Evolutionary conservation across 257 asterid genomes (phyloP).

Genomic region (Solanum clarkiae): DNA sequence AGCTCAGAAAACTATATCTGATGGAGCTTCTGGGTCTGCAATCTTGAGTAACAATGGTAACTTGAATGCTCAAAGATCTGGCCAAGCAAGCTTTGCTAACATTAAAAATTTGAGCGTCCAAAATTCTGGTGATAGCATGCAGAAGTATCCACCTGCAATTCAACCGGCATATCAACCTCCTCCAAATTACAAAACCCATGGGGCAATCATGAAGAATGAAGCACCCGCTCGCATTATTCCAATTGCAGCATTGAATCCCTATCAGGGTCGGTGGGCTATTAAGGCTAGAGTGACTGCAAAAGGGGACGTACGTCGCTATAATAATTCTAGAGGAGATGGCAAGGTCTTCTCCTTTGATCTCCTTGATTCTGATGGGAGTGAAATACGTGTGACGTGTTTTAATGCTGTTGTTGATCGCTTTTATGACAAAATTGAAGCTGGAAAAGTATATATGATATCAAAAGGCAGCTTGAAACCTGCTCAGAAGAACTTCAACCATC

Average conservation of each 20-base stretch:
- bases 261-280: conserved; percentile 98
- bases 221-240: conserved; percentile 96
- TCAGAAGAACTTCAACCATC: conserved; percentile 88
- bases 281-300: conserved; percentile 97
- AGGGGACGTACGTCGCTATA: conserved; percentile 80
- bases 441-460: conserved; percentile 78
- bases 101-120: conserved; percentile 15
- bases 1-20: conserved; percentile 33
- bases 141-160: conserved; percentile 54
- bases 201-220: conserved; percentile 84
- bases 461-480: conserved; percentile 93
- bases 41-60: conserved; percentile 15
- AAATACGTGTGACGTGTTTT: conserved; percentile 88
- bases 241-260: conserved; percentile 86
- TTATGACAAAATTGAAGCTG: conserved; percentile 59
- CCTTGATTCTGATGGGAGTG: conserved; percentile 95
- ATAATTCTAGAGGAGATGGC: conserved; percentile 95
- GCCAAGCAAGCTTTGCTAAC: conserved; percentile 17
- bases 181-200: conserved; percentile 67
- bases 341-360: conserved; percentile 93
- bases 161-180: conserved; percentile 95
- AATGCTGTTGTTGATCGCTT: conserved; percentile 83
- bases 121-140: conserved; percentile 26
- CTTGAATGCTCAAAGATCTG: conserved; percentile 24
- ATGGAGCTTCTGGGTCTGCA: conserved; percentile 18